Evolutionary conservation across 768 basidiomycete species (phyloP).

Genomic region (Hydnomerulius pinastri): DNA sequence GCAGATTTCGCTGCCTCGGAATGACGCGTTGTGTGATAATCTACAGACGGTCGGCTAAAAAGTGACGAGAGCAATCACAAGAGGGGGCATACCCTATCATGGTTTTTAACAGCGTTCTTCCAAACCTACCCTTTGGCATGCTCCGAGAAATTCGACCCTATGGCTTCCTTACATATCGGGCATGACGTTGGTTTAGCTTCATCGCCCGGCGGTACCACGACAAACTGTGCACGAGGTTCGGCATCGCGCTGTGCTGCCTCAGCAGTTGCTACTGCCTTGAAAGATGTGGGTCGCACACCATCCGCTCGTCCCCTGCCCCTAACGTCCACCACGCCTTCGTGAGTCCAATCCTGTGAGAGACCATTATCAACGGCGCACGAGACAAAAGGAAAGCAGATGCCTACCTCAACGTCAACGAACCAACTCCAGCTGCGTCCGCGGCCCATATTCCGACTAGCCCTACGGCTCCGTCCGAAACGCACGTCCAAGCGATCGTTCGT

Average conservation of each 20-base stretch:
- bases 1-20: constrained; percentile 73
- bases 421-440: constrained; percentile 89
- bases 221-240: constrained; percentile 73
- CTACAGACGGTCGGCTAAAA: constrained; percentile 40
- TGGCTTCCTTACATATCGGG: constrained; percentile 93
- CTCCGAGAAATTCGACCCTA: constrained; percentile 90
- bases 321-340: constrained; percentile 56
- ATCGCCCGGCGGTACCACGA: constrained; percentile 86
- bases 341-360: constrained; percentile 78
- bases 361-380: constrained; percentile 15
- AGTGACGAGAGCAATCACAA: not conserved
- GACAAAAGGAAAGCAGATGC: constrained; percentile 29
- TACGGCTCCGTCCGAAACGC: constrained; percentile 93
- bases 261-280: constrained; percentile 60
- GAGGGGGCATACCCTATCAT: constrained; percentile 68
- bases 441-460: constrained; percentile 73
- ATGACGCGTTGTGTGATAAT: constrained; percentile 95
- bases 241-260: constrained; percentile 73
- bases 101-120: constrained; percentile 85
- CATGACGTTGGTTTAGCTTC: constrained; percentile 84
- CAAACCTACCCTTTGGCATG: constrained; percentile 99
- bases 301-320: constrained; percentile 73
- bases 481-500: constrained; percentile 92
- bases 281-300: constrained; percentile 49
- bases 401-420: constrained; percentile 82